Evolutionary conservation across 345 rosid genomes (phyloP), one percentile per base, ranked within the genome.

Genomic region (Aquilaria yunnanensis): DNA sequence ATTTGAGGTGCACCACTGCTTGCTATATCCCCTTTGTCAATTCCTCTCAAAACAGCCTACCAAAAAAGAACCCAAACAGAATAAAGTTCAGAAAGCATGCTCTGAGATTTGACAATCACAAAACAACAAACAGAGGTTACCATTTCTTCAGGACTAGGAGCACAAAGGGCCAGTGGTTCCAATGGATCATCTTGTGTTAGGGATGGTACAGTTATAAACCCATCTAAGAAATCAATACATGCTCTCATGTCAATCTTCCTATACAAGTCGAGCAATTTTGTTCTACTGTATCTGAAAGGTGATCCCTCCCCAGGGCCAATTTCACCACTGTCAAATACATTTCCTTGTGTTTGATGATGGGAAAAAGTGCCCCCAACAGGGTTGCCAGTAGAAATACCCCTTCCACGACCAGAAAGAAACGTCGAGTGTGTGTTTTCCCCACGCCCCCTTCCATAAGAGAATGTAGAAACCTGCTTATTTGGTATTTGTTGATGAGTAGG

Each of bases 1-100:
- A 73, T 66, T 71, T 82, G 97, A 52, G 92, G 84, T 43, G 95
- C 95, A 58, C 92, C 89, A 47, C 97, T 90, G 62, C 92, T 83
- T 56, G 87, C 79, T 31, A 85, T 75, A 14, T 88, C 96, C 53
- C 96, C 99, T 68, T 83, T 80, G 71, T 84, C 88, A 77, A 95
- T 91, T 67, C 83, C 96, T 64, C 85, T 82, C 75, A 95, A 67
- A 69, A 89, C 74, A 71, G 53, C 83, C 99, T 95, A 66, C 12
- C 67, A 33, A 71, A 48, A 52, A 53, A 64, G 57, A 2, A 14
- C 63, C 63, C 46, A 50, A 56, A 69, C 66, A 31, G 66, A 66
- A 61, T 53, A 47, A 75, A 61, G 32, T 12, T n/a, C 67, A 61
- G 32, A 59, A 64, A 51, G 56, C 45, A 58, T 57, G 14, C 51